These are phyloP conservation scores for Ilyonectria mors-panacis DNA, from an alignment of 2,329 filamentous ascomycete species.

Conservation along the genomic window DNA sequence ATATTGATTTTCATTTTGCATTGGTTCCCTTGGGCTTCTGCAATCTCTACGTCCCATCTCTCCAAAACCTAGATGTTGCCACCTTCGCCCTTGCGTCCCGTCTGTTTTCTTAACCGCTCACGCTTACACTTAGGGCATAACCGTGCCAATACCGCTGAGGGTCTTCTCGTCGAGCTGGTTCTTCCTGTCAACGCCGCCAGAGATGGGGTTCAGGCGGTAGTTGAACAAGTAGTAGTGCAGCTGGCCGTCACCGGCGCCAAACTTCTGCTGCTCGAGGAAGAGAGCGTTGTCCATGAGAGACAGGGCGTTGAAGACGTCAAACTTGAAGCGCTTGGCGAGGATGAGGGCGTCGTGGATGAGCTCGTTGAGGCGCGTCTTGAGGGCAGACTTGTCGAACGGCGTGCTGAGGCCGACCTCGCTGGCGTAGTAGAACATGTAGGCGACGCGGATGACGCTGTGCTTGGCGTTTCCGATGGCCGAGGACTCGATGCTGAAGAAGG, in stretches of 20 bases:
- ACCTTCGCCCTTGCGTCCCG: background rate
- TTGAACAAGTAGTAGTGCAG: slow-evolving; percentile 99
- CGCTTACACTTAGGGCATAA: slow-evolving; percentile 70
- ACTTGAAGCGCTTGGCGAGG: slow-evolving; percentile 84
- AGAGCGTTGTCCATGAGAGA: slow-evolving; percentile 94
- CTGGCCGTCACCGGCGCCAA: slow-evolving; percentile 93
- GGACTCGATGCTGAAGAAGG: slow-evolving; percentile 95
- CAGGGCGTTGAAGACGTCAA: slow-evolving; percentile 97
- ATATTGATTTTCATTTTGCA: slow-evolving; percentile 9
- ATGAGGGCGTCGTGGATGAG: slow-evolving; percentile 90
- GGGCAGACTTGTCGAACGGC: slow-evolving; percentile 67
- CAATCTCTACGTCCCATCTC: slow-evolving; percentile 7
- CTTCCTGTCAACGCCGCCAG: slow-evolving; percentile 85
- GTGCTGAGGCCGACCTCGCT: slow-evolving; percentile 81
- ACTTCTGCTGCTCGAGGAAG: slow-evolving; percentile 95
- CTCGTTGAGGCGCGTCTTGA: slow-evolving; percentile 85
- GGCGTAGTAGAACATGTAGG: slow-evolving; percentile 98
- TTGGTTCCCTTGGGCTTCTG: slow-evolving; percentile 1
- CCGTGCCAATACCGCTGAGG: slow-evolving; percentile 90
- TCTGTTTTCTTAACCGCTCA: background rate
- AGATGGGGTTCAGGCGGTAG: slow-evolving; percentile 89
- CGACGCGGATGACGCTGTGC: slow-evolving; percentile 86
- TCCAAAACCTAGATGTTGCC: slow-evolving; percentile 7
- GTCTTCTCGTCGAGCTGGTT: slow-evolving; percentile 84
- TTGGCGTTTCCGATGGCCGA: slow-evolving; percentile 88